A percentile compares a stretch with the other conserved stretches of the same genome.
Evolutionary conservation across 75 land plant genomes (phyloP).

Genomic region (Cupressus sempervirens): DNA sequence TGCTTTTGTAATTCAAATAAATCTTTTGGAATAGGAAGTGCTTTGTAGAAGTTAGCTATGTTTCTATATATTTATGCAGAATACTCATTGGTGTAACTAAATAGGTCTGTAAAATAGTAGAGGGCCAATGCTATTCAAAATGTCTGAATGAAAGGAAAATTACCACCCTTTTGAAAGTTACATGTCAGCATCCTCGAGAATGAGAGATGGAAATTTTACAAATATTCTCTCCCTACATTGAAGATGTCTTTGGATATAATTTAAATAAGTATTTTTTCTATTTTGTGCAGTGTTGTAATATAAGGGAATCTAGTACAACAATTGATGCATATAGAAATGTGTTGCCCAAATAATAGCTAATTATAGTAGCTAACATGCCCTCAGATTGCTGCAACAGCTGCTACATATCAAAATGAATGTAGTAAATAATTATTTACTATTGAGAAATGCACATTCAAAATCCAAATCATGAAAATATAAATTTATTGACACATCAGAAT

Average conservation of each 20-base stretch:
- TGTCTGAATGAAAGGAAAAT: slow-evolving; percentile 86
- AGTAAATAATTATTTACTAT: too few species aligned
- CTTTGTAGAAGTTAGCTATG: not conserved
- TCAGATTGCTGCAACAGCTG: too few species aligned
- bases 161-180: slow-evolving; percentile 75
- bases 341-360: too few species aligned
- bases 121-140: slow-evolving; percentile 85
- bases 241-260: not conserved
- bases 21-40: not conserved
- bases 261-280: not conserved
- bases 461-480: too few species aligned
- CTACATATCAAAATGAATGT: too few species aligned
- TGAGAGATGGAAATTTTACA: slow-evolving; percentile 72
- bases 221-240: slow-evolving; percentile 28
- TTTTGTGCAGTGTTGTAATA: not conserved
- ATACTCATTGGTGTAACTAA: not conserved
- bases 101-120: slow-evolving; percentile 89
- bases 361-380: too few species aligned
- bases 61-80: not conserved
- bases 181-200: slow-evolving; percentile 84
- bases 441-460: too few species aligned
- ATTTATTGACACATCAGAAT: too few species aligned
- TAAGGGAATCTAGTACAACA: not conserved
- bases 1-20: not conserved
- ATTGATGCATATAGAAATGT: not conserved